Base-by-base conservation (phyloP, 108 stramenopile genomes). In the Fragilaria crotonensis region DNA sequence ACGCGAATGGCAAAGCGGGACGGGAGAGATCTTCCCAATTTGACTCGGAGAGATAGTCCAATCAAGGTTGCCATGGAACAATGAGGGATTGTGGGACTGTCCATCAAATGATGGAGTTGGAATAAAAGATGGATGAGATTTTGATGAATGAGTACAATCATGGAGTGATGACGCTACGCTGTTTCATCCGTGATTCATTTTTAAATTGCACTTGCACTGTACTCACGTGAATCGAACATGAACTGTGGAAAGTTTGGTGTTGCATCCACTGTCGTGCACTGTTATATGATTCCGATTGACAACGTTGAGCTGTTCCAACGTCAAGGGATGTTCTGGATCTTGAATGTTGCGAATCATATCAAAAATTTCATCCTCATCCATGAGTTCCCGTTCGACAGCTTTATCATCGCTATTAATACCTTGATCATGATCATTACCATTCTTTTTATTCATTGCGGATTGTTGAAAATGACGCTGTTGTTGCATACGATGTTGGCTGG, bases 51-150 rank as follows among this genome's bases (percentile, higher is more conserved):
- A 58, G 94, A 94, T 2, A 99, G 76, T 14, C 99, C 99, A 59
- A 99, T 99, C 22, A 98, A 67, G 4, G 99, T 99, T 0, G 97
- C 97, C 99, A 99, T 99, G 55, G 85, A 84, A 73, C 99, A 99
- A 81, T 99, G 99, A 25, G 98, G 97, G 25, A 98, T 91, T 14
- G 76, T 84, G 31, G 66, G 49, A 26, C 36, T 41, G 7, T n/a
- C 14, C 54, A 30, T 18, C 1, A 0, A 1, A 30, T 31, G 54
- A 30, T 1, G 21, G 17, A 9, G 17, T 7, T n/a, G n/a, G n/a
- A n/a, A n/a, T n/a, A n/a, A n/a, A n/a, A n/a, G n/a, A n/a, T n/a
- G n/a, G n/a, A n/a, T n/a, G n/a, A n/a, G n/a, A n/a, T n/a, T n/a
- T n/a, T n/a, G n/a, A n/a, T n/a, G n/a, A n/a, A n/a, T n/a, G n/a